Evolutionary conservation across 139 green algal species (phyloP), one percentile per base, ranked within the genome.

Genomic region (Chlorella sp.): DNA sequence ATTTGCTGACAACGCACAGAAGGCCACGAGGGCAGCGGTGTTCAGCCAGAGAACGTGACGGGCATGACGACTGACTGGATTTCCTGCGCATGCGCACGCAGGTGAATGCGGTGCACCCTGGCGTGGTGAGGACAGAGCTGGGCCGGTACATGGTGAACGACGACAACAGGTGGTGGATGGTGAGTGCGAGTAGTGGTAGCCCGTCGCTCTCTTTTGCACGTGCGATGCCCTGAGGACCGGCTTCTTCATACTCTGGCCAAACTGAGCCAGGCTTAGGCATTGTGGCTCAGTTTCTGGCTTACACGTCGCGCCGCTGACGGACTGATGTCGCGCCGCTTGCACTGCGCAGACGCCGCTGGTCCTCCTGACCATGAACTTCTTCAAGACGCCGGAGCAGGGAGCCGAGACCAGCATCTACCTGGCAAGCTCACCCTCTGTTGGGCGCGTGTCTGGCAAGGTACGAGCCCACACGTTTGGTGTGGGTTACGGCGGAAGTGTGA

Each of bases 81-180:
- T n/a, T n/a, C n/a, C n/a, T n/a, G n/a, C n/a, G n/a, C n/a, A n/a
- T n/a, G n/a, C n/a, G n/a, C n/a, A n/a, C n/a, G 65, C 64, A 50
- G 49, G 85, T 73, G 27, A 96, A 97, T 79, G 66, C 77, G 26
- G 76, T 97, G 49, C 89, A 95, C 79, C 93, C 93, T 1, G 93
- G 93, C 0, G 84, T 93, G 1, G 91, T 97, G 5, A 70, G 79
- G n/a, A 97, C 93, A 1, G 90, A 96, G 77, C 84, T 97, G 22
- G 61, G 62, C 2, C 76, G 89, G 49, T 89, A 65, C 24, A 74
- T 67, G 69, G 32, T 74, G 2, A 29, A 74, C 5, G 51, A 67
- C 69, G 35, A 23, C 69, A 74, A 74, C 31, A 17, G 26, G 2
- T 67, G 50, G 51, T 67, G 29, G 26, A 67, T 74, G 69, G 50